These are phyloP conservation scores for Lecanicillium sp. DNA, from an alignment of 2,329 filamentous ascomycete species.

Conservation along the genomic window DNA sequence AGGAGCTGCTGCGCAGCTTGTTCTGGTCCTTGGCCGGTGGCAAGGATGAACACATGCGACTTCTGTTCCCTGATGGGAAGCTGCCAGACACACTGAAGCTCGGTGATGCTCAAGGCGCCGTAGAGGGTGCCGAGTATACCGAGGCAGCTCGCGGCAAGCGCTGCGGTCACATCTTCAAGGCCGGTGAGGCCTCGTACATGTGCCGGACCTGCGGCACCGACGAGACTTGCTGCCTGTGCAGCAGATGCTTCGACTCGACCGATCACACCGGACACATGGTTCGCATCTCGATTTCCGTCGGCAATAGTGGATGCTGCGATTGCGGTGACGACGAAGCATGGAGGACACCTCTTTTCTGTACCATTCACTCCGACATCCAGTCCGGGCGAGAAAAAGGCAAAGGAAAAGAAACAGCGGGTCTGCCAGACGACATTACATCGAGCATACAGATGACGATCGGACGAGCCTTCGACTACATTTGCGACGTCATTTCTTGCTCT, in stretches of 20 bases:
- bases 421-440: conserved; percentile 70
- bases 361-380: conserved; percentile 72
- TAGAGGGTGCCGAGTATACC: conserved; percentile 91
- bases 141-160: conserved; percentile 85
- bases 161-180: conserved; percentile 95
- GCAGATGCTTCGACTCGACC: conserved; percentile 88
- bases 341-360: conserved; percentile 81
- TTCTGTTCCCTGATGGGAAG: conserved; percentile 76
- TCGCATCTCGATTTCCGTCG: conserved; percentile 77
- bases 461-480: conserved; percentile 85
- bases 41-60: conserved; percentile 64
- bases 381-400: conserved; percentile 53
- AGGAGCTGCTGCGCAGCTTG: conserved; percentile 68
- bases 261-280: conserved; percentile 93
- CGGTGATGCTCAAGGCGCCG: conserved; percentile 80
- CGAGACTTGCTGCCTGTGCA: conserved; percentile 92
- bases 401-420: conserved; percentile 48
- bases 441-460: conserved; percentile 82
- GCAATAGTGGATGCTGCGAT: conserved; percentile 94
- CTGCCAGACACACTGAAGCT: conserved; percentile 66
- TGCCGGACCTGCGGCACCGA: conserved; percentile 93
- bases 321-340: conserved; percentile 95
- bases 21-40: conserved; percentile 83
- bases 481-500: conserved; percentile 95
- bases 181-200: conserved; percentile 86